Evolutionary conservation across 2,329 filamentous ascomycete species (phyloP).

Genomic region (Metarhizium anisopliae): DNA sequence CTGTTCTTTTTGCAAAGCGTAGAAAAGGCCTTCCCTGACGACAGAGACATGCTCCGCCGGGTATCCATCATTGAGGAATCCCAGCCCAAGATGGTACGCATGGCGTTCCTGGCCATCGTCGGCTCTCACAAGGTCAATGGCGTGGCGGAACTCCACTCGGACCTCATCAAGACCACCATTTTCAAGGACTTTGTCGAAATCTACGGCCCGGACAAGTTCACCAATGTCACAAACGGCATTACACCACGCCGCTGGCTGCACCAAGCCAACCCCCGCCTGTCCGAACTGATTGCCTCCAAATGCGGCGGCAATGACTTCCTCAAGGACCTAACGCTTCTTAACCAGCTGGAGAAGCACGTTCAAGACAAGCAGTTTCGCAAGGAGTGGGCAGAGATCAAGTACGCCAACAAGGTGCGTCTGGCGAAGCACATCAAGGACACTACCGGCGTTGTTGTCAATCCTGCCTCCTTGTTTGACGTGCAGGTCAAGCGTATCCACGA

Average conservation of each 20-base stretch:
- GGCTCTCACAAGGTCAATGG: conserved; percentile 99
- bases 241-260: conserved; percentile 94
- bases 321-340: conserved; percentile 79
- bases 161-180: conserved; percentile 97
- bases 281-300: conserved; percentile 86
- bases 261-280: conserved; percentile 90
- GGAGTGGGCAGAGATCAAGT: conserved; percentile 95
- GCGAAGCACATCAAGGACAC: conserved; percentile 84
- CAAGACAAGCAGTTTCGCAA: conserved; percentile 86
- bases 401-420: conserved; percentile 85
- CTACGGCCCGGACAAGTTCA: conserved; percentile 95
- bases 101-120: conserved; percentile 91
- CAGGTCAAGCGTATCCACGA: conserved; percentile 99
- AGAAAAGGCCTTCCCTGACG: conserved; percentile 82
- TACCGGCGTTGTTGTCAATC: conserved; percentile 75
- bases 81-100: conserved; percentile 94
- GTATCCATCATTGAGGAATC: conserved; percentile 99
- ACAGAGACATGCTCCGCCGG: conserved; percentile 72
- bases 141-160: conserved; percentile 93
- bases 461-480: conserved; percentile 83
- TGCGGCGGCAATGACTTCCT: conserved; percentile 75
- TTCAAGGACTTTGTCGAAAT: conserved; percentile 98
- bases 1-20: conserved; percentile 84
- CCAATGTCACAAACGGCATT: conserved; percentile 96
- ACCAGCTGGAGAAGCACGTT: conserved; percentile 74